Percentiles rank a stretch among this genome's conserved stretches.
Evolutionary conservation across 257 asterid species (phyloP).

Genomic region (Jaltomata sinuosa): DNA sequence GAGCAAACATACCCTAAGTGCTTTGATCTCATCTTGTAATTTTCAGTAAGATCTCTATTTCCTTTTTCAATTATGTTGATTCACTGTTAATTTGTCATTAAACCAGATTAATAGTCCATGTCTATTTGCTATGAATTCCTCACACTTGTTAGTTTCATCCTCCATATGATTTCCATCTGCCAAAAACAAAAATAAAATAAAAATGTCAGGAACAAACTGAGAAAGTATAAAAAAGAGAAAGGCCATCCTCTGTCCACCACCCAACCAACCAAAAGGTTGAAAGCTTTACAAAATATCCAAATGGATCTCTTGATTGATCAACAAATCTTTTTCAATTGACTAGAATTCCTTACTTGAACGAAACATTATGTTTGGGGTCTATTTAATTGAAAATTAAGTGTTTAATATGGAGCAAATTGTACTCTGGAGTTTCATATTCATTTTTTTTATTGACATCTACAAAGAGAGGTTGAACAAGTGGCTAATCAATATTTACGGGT

Average conservation of each 20-base stretch:
- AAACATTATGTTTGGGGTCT: not conserved
- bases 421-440: not conserved
- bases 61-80: too few species aligned
- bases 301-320: not conserved
- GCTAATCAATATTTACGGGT: not conserved
- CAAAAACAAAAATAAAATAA: not conserved
- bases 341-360: not conserved
- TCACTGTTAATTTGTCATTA: too few species aligned
- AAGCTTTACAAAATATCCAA: not conserved
- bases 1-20: too few species aligned
- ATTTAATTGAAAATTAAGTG: not conserved
- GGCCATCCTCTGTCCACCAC: not conserved
- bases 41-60: too few species aligned
- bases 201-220: not conserved
- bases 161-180: not conserved
- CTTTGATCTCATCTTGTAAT: too few species aligned
- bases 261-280: not conserved
- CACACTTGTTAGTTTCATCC: too few species aligned
- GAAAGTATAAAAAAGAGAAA: not conserved
- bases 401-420: not conserved
- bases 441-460: not conserved
- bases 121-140: too few species aligned
- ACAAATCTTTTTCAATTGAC: not conserved
- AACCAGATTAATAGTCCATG: too few species aligned
- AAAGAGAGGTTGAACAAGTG: not conserved